Evolutionary conservation across 257 asterid species (phyloP), one percentile per base, ranked within the genome.

Genomic region (Jasminum sambac): DNA sequence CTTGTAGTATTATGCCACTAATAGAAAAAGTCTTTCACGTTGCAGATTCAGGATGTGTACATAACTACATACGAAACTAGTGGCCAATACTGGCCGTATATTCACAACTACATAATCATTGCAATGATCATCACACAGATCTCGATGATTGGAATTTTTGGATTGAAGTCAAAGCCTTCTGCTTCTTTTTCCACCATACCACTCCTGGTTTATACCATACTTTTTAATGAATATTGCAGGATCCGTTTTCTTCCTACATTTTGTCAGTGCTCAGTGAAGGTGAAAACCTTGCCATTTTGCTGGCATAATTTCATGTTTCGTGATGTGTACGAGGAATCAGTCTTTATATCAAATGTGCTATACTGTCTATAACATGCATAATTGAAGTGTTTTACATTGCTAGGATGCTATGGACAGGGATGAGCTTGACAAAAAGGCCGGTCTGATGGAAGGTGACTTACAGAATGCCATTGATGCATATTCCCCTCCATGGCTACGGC

Each of bases 31-130:
- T 42, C 72, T 59, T 74, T 50, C 52, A 46, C 36, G 16, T 67
- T 83, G 82, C 95, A 90, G 98, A 91, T 89, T 76, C 86, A 88
- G 63, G 87, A 89, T 72, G 98, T 91, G 74, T 94, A 94, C 42
- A 84, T 83, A 78, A 91, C 96, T 36, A 73, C 91, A 0, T 94
- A 91, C 13, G 99, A 94, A 77, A 94, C 99, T 10, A 83, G 92
- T 64, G 99, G 99, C 16, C 90, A 86, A 24, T 94, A 86, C 64
- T 94, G 99, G 99, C 96, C 98, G 38, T 88, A 71, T 84, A 88
- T 94, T 69, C 95, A 94, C 79, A 91, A 86, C 78, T 91, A 91
- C 80, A 85, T 91, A 73, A 69, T 94, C 52, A 75, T 88, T 30
- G 87, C 96, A 3, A 81, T 94, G 71, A 74, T 86, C 72, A 87